Evolutionary conservation across 2,329 filamentous ascomycete species (phyloP).

Genomic region (Hypocreales sp.): DNA sequence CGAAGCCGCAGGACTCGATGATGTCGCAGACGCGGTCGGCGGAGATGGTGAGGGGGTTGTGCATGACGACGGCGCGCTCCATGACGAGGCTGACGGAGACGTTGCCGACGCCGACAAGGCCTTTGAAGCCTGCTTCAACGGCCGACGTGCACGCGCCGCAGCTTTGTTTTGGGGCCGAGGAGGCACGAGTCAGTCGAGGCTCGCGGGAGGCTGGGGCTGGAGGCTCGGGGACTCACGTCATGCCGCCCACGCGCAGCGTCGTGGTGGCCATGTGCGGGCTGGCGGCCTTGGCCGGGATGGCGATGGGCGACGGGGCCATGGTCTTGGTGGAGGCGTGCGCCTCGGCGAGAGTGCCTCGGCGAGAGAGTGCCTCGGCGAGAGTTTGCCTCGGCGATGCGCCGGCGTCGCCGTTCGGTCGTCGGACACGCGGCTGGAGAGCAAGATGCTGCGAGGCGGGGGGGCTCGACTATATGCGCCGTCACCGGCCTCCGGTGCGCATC

Average conservation of each 20-base stretch:
- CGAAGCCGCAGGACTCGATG: conserved; percentile 85
- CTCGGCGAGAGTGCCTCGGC: no score
- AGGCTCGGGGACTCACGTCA: conserved; percentile 40
- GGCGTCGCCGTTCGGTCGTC: no score
- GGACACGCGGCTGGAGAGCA: no score
- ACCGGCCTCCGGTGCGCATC: no score
- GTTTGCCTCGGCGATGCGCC: no score
- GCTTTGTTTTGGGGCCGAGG: conserved; percentile 47
- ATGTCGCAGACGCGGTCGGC: conserved; percentile 67
- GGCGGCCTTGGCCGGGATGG: conserved; percentile 26
- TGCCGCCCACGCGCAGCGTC: conserved; percentile 80
- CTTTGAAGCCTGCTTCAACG: conserved; percentile 83
- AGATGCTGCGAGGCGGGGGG: no score
- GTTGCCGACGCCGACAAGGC: conserved; percentile 63
- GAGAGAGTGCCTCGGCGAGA: no score
- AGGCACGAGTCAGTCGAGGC: conserved; percentile 11
- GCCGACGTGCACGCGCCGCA: conserved; percentile 92
- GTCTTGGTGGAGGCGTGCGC: background rate
- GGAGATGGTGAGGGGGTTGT: conserved; percentile 61
- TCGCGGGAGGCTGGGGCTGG: background rate
- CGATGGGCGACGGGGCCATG: conserved; percentile 37
- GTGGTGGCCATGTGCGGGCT: conserved; percentile 70
- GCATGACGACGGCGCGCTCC: conserved; percentile 87
- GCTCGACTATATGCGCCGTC: no score
- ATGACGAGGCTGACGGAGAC: conserved; percentile 90